Evolutionary conservation across 1,284 basidiomycete species (phyloP).

Genomic region (Phaffia rhodozyma): DNA sequence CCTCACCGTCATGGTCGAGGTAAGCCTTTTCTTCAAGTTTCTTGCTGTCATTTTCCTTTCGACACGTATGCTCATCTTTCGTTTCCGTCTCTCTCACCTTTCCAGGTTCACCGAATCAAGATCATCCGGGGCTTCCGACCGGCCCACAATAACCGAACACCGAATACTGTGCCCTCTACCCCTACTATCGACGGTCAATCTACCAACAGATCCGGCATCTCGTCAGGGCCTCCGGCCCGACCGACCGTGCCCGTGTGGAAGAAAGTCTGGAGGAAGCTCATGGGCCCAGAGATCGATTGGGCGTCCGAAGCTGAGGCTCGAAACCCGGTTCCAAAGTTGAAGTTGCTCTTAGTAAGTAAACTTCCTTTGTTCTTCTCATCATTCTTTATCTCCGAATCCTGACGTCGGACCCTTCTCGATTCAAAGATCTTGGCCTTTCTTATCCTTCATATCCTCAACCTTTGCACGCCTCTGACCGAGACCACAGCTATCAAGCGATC

Average conservation of each 20-base stretch:
- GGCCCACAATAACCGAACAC: slow-evolving; percentile 12
- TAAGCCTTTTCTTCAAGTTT: slow-evolving; percentile 29
- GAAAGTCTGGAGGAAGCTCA: too few species aligned
- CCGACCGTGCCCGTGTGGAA: neutral
- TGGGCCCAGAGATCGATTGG: too few species aligned
- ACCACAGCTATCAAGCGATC: slow-evolving; percentile 48
- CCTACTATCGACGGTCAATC: slow-evolving; percentile 28
- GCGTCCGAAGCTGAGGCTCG: slow-evolving; percentile 8
- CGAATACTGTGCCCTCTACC: slow-evolving; percentile 20
- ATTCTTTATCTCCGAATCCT: neutral
- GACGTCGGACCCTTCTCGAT: slow-evolving; percentile 3
- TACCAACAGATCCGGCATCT: slow-evolving; percentile 16
- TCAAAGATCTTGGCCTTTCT: slow-evolving; percentile 64
- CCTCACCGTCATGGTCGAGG: slow-evolving; percentile 88
- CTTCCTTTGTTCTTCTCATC: slow-evolving; percentile 25
- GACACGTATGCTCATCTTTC: neutral
- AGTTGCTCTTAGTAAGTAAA: slow-evolving; percentile 63
- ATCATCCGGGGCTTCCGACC: slow-evolving; percentile 39
- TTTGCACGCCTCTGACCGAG: slow-evolving; percentile 81
- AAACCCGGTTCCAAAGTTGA: slow-evolving; percentile 76
- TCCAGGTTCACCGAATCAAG: slow-evolving; percentile 45
- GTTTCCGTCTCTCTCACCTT: neutral
- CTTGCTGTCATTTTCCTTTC: neutral
- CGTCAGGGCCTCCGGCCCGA: too few species aligned
- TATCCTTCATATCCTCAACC: slow-evolving; percentile 78